Conservation (phyloP, 129 eudicot genomes). For the Heracleum sosnowskyi region DNA sequence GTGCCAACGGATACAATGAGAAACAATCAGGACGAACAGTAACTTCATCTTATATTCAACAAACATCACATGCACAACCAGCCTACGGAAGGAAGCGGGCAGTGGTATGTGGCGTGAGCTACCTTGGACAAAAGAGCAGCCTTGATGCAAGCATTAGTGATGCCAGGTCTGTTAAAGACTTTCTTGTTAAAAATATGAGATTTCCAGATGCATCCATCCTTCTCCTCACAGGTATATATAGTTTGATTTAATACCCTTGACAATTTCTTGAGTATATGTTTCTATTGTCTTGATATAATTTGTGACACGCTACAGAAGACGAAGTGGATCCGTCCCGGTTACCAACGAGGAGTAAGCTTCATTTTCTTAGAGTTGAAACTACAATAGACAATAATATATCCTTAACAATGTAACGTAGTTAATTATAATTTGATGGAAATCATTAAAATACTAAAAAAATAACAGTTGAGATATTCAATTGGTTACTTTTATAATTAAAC, state of each 20-base stretch:
- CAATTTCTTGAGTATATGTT: neutral
- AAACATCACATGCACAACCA: neutral
- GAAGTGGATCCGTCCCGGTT: conserved; percentile 33
- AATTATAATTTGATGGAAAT: no score
- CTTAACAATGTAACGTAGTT: no score
- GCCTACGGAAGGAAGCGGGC: conserved; percentile 54
- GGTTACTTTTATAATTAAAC: no score
- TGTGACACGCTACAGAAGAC: conserved; percentile 32
- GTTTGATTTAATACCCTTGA: neutral
- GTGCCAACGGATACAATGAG: neutral
- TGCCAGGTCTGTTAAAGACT: conserved; percentile 32
- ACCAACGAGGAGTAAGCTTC: conserved; percentile 59
- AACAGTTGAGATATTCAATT: no score
- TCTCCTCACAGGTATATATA: conserved; percentile 53
- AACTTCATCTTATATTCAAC: neutral
- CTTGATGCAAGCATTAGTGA: conserved; percentile 57
- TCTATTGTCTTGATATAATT: neutral
- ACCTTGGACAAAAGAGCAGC: conserved; percentile 44
- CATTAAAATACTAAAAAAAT: no score
- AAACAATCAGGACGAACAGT: neutral
- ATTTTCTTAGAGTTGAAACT: no score
- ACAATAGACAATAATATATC: no score
- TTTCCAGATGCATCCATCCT: conserved; percentile 49
- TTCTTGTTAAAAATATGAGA: conserved; percentile 31
- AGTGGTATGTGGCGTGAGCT: conserved; percentile 59